These are phyloP conservation scores for Aspergillus funiculosus DNA, from an alignment of 495 filamentous ascomycete genomes.

Conservation along the genomic window DNA sequence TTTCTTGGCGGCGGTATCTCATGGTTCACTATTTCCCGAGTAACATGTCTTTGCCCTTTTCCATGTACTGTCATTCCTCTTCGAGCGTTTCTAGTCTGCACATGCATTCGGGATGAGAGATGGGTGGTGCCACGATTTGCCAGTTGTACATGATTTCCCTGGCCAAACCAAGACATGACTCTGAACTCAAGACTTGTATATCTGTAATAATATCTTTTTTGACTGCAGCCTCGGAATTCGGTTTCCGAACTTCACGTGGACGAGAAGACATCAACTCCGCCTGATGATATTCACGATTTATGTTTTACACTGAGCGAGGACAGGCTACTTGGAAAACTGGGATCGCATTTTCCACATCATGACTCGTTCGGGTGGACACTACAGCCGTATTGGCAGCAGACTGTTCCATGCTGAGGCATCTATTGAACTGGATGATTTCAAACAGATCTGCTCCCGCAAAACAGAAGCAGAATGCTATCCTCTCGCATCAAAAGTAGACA, in stretches of 20 bases:
- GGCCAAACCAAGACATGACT: no score
- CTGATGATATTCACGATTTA: neutral
- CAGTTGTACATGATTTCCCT: no score
- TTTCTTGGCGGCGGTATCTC: conserved; percentile 9
- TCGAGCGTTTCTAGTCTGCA: neutral
- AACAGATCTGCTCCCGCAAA: conserved; percentile 36
- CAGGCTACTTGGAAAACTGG: no score
- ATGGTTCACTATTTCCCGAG: neutral
- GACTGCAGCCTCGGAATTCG: conserved; percentile 5
- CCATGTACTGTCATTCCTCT: neutral
- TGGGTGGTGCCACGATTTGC: no score
- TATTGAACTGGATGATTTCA: conserved; percentile 34
- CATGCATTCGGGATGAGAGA: neutral
- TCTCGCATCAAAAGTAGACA: conserved; percentile 32
- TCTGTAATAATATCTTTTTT: conserved; percentile 11
- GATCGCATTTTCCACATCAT: conserved; percentile 4
- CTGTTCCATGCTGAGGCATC: conserved; percentile 21
- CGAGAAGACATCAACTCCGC: no score
- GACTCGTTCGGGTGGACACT: neutral
- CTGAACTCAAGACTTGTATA: no score
- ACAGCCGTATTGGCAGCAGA: conserved; percentile 7
- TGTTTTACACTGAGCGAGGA: no score
- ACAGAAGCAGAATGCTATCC: conserved; percentile 36
- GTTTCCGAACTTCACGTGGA: conserved; percentile 16
- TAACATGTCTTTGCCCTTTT: neutral